These are phyloP conservation scores for Brachypodium distachyon DNA, from an alignment of 202 grass and related monocot genomes.

Conservation along the genomic window DNA sequence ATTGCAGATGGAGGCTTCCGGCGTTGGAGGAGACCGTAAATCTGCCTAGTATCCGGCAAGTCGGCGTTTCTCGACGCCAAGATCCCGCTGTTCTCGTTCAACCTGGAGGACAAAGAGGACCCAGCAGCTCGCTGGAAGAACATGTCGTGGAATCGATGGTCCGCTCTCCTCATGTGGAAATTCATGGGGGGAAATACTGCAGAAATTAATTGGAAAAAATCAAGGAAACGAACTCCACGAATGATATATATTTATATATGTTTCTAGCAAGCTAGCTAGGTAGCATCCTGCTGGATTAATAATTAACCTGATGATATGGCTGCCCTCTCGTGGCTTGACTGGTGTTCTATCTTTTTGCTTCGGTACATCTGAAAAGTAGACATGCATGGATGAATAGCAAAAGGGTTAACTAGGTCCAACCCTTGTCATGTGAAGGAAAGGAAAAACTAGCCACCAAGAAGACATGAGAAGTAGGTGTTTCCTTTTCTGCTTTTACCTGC, in stretches of 20 bases:
- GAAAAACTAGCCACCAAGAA: neutral
- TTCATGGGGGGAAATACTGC: conserved; percentile 66
- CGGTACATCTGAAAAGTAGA: conserved; percentile 79
- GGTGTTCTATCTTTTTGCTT: conserved; percentile 82
- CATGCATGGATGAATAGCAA: conserved; percentile 27
- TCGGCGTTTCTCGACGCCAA: conserved; percentile 30
- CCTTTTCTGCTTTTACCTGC: conserved; percentile 65
- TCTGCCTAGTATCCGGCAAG: conserved; percentile 28
- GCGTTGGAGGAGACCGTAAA: conserved; percentile 43
- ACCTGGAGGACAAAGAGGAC: conserved; percentile 25
- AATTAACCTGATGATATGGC: conserved; percentile 58
- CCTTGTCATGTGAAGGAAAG: conserved; percentile 27
- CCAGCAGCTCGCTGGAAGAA: conserved; percentile 43
- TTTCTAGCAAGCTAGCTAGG: neutral
- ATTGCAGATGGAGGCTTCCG: conserved; percentile 22
- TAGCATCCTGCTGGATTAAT: neutral
- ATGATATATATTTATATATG: conserved; percentile 8
- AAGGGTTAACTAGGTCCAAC: conserved; percentile 28
- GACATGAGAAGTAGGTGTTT: conserved; percentile 38
- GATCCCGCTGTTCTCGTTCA: conserved; percentile 26
- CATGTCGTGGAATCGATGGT: conserved; percentile 49
- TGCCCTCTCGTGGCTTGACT: conserved; percentile 44
- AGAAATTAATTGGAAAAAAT: neutral
- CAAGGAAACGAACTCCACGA: conserved; percentile 20
- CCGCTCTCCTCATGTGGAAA: conserved; percentile 55